phyloP scores from a whole-genome alignment of 345 rosid species.

The Eutrema yunnanense region DNA sequence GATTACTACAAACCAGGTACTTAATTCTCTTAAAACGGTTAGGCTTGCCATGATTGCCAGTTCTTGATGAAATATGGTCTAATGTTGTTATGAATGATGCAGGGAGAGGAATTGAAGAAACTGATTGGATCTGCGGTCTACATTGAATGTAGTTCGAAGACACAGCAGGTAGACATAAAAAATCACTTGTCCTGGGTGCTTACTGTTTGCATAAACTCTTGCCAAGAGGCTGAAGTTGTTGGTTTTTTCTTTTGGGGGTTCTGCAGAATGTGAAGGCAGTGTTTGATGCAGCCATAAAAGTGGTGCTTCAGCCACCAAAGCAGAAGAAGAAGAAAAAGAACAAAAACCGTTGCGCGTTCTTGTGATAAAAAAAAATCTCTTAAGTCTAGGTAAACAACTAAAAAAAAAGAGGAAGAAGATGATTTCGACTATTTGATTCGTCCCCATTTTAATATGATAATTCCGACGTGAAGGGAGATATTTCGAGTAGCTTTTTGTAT shows the following conservation, averaged over 20 bases:
- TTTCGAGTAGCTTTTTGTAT: slow-evolving; percentile 19
- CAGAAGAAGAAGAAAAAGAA: slow-evolving; percentile 73
- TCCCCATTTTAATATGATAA: slow-evolving; percentile 20
- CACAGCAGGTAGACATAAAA: slow-evolving; percentile 62
- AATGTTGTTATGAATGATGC: neutral
- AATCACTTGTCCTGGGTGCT: neutral
- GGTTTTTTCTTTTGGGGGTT: neutral
- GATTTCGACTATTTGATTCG: slow-evolving; percentile 17
- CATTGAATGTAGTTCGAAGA: slow-evolving; percentile 89
- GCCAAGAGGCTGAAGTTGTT: neutral
- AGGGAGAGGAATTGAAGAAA: slow-evolving; percentile 97
- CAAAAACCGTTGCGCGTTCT: slow-evolving; percentile 63
- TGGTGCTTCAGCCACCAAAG: slow-evolving; percentile 84
- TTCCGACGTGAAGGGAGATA: slow-evolving; percentile 7
- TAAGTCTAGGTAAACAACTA: slow-evolving; percentile 15
- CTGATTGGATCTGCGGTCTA: slow-evolving; percentile 80
- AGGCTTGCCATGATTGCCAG: neutral
- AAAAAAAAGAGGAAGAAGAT: neutral
- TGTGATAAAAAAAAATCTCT: slow-evolving; percentile 34
- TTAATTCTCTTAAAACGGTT: neutral
- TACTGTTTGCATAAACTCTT: neutral
- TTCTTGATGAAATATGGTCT: neutral
- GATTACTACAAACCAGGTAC: slow-evolving; percentile 55
- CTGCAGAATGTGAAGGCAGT: slow-evolving; percentile 82
- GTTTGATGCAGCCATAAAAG: slow-evolving; percentile 78